A percentile compares a stretch with the other conserved stretches of the same genome.
phyloP scores from a whole-genome alignment of 345 rosid genomes.

The Linum usitatissimum region DNA sequence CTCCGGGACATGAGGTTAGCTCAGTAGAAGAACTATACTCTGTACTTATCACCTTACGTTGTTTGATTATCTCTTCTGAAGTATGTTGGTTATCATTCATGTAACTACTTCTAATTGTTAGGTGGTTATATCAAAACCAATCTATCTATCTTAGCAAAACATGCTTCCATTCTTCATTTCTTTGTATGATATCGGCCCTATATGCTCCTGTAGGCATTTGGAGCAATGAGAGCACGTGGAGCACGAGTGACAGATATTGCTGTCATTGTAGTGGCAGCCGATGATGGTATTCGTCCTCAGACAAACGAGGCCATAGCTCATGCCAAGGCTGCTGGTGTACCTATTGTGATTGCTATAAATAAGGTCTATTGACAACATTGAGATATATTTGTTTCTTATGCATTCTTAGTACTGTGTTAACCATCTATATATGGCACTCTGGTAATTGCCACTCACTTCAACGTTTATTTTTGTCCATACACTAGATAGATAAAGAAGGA shows the following conservation, averaged over 20 bases:
- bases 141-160: conserved; percentile 12
- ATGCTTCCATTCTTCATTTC: conserved; percentile 11
- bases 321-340: conserved; percentile 96
- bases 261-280: conserved; percentile 94
- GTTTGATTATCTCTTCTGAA: background rate
- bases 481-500: conserved; percentile 92
- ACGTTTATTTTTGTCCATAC: conserved; percentile 13
- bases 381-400: conserved; percentile 5
- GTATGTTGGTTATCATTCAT: background rate
- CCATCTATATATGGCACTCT: conserved; percentile 8
- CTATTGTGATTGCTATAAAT: conserved; percentile 80
- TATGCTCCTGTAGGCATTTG: conserved; percentile 70
- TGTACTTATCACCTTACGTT: background rate
- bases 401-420: conserved; percentile 11
- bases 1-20: conserved; percentile 97
- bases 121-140: conserved; percentile 4
- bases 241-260: conserved; percentile 95
- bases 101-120: conserved; percentile 1
- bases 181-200: conserved; percentile 23
- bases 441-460: conserved; percentile 10
- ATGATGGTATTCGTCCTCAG: conserved; percentile 98
- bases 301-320: conserved; percentile 98
- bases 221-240: conserved; percentile 99
- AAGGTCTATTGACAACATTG: conserved; percentile 39
- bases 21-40: background rate